Conservation (phyloP, 2,329 filamentous ascomycete genomes). For the Pseudopithomyces chartarum region DNA sequence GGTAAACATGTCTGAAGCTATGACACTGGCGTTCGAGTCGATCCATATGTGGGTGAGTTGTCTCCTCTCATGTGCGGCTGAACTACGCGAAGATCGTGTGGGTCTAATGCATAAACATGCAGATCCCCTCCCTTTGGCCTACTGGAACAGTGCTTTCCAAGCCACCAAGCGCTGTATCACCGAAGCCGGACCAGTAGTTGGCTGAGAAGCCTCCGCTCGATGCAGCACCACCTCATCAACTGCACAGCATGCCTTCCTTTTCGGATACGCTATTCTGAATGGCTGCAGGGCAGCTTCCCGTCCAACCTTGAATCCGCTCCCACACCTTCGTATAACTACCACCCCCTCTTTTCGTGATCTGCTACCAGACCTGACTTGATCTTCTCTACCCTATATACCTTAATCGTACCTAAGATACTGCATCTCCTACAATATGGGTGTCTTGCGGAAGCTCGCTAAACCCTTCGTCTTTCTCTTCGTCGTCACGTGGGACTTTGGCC, state of each 20-base stretch:
- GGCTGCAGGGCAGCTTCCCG: neutral
- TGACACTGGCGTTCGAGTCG: too few relatives aligned
- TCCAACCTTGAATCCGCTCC: neutral
- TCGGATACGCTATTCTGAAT: neutral
- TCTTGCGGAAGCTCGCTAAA: slow-evolving; percentile 14
- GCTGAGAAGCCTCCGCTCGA: neutral
- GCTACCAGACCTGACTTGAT: neutral
- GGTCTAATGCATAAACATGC: neutral
- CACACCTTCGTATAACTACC: neutral
- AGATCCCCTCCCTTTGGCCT: neutral
- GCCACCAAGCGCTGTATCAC: neutral
- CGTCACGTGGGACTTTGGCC: slow-evolving; percentile 46
- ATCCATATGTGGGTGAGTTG: neutral
- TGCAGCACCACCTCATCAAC: neutral
- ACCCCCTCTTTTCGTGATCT: neutral
- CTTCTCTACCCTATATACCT: neutral
- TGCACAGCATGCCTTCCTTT: neutral
- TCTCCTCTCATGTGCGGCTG: neutral
- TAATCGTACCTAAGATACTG: neutral
- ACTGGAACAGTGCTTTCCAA: neutral
- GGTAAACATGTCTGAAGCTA: too few relatives aligned
- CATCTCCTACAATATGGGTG: neutral
- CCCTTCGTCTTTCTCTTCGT: slow-evolving; percentile 44
- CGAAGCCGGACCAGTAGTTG: neutral
- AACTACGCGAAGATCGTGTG: neutral